phyloP scores from a whole-genome alignment of 2,329 filamentous ascomycete genomes.

The Exophiala dermatitidis region DNA sequence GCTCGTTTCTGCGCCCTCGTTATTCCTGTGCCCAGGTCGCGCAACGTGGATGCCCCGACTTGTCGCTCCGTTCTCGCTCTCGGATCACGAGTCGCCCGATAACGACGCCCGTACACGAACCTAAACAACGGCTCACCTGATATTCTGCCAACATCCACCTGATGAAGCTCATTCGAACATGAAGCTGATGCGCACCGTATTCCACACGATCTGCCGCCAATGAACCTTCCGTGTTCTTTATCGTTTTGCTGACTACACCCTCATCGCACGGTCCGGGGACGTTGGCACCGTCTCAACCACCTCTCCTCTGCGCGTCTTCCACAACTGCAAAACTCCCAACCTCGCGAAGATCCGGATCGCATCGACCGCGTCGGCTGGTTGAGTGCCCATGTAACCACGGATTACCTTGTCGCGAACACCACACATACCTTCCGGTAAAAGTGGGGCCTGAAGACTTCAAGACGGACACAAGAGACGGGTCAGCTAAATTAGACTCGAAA shows the following conservation, averaged over 20 bases:
- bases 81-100: slow-evolving; percentile 8
- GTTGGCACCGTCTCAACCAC: not conserved
- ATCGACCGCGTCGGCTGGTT: not conserved
- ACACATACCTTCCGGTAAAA: slow-evolving; percentile 12
- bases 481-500: slow-evolving; percentile 6
- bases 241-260: slow-evolving; percentile 16
- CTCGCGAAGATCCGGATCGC: not conserved
- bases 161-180: slow-evolving; percentile 8
- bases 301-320: not conserved
- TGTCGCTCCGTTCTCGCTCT: not conserved
- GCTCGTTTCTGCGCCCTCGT: not conserved
- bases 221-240: slow-evolving; percentile 10
- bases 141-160: not conserved
- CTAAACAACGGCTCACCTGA: slow-evolving; percentile 10
- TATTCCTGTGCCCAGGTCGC: not conserved
- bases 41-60: not conserved
- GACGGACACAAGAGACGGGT: slow-evolving; percentile 12
- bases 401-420: slow-evolving; percentile 7
- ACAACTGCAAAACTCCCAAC: not conserved
- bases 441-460: slow-evolving; percentile 19
- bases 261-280: slow-evolving; percentile 7
- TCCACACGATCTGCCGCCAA: slow-evolving; percentile 1
- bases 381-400: slow-evolving; percentile 15
- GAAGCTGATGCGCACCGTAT: slow-evolving; percentile 13
- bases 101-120: slow-evolving; percentile 9